phyloP scores from a whole-genome alignment of 495 filamentous ascomycete genomes.

The Neurospora sp. region DNA sequence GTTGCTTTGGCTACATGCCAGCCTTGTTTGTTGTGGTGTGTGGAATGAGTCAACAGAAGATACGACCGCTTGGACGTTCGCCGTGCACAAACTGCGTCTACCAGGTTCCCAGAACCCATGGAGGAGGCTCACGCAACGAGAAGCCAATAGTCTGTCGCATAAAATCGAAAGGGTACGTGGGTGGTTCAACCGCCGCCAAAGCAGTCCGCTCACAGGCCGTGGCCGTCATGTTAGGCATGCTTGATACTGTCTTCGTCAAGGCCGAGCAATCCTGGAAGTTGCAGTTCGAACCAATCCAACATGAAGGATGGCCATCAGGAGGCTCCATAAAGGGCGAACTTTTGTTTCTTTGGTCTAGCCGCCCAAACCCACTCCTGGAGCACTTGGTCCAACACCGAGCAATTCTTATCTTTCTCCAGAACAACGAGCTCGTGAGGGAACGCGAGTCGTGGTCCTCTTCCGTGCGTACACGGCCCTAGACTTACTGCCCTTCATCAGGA shows the following conservation, averaged over 20 bases:
- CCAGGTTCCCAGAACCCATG: not conserved
- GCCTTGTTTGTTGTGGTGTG: not conserved
- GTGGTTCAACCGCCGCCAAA: not conserved
- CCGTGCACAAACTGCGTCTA: not conserved
- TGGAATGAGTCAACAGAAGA: not conserved
- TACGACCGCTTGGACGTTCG: not conserved
- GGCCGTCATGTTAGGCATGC: not conserved
- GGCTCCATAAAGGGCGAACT: not conserved
- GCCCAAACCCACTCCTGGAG: constrained; percentile 6
- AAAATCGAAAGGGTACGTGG: not conserved
- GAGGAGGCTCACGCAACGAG: not conserved
- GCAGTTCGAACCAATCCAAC: not conserved
- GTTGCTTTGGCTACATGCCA: not conserved
- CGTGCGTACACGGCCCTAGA: constrained; percentile 3
- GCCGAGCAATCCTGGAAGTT: not conserved
- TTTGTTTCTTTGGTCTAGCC: not conserved
- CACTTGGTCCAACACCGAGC: not conserved
- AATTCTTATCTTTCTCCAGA: not conserved
- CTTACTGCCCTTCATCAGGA: constrained; percentile 10
- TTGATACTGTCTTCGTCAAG: not conserved
- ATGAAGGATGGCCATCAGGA: not conserved
- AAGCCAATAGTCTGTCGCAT: not conserved
- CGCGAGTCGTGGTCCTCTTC: constrained; percentile 24
- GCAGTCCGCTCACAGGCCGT: not conserved
- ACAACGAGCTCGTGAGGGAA: constrained; percentile 8